Evolutionary conservation across 2,329 filamentous ascomycete species (phyloP).

Genomic region (Tolypocladium capitatum): DNA sequence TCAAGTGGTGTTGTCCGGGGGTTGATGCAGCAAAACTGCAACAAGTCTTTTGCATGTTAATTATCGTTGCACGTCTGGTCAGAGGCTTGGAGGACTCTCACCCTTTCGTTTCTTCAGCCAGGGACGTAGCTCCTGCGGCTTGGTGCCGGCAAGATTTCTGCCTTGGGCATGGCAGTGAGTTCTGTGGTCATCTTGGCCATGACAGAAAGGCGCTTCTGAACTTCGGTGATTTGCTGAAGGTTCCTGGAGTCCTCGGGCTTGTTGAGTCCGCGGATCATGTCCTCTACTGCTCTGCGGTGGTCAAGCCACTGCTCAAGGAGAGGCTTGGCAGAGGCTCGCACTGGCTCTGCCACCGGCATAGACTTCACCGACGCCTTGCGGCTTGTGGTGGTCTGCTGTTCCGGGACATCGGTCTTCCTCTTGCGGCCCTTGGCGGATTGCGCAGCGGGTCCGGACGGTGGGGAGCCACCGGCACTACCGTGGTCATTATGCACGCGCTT

Average conservation of each 20-base stretch:
- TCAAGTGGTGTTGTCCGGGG: background rate
- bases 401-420: constrained; percentile 40
- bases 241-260: constrained; percentile 39
- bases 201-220: constrained; percentile 34
- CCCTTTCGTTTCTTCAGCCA: constrained; percentile 6
- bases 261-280: constrained; percentile 36
- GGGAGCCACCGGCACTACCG: constrained; percentile 28
- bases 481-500: constrained; percentile 72
- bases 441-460: constrained; percentile 18
- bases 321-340: constrained; percentile 22
- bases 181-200: constrained; percentile 37
- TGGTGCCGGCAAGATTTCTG: constrained; percentile 8
- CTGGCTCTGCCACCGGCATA: constrained; percentile 18
- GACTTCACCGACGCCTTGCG: constrained; percentile 37
- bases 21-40: background rate
- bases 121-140: constrained; percentile 11
- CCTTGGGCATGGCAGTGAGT: constrained; percentile 11
- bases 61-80: constrained; percentile 3
- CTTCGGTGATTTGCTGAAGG: constrained; percentile 37
- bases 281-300: constrained; percentile 50
- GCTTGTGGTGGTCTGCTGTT: constrained; percentile 23
- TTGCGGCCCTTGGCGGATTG: constrained; percentile 38
- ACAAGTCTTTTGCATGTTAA: constrained; percentile 2
- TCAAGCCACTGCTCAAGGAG: constrained; percentile 44
- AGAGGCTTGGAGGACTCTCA: background rate